Evolutionary conservation across 2,329 filamentous ascomycete species (phyloP), one percentile per base, ranked within the genome.

Genomic region (Podosphaera xanthii): DNA sequence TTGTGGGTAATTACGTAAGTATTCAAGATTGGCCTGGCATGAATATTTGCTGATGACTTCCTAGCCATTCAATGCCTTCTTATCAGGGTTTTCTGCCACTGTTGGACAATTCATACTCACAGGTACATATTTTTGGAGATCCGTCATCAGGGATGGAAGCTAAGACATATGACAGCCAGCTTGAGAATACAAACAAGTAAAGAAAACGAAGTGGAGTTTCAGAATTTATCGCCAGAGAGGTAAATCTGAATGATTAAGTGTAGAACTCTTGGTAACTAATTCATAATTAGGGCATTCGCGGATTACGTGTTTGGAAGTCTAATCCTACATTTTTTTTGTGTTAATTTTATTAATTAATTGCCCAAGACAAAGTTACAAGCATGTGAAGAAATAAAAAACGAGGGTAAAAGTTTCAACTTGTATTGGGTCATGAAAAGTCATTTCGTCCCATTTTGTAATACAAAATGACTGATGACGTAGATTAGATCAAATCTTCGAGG

Each of bases 21-120:
- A 55, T 55, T n/a, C 34, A 22, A 36, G 31, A 33, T 8, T 40
- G 9, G 31, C 22, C 12, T 22, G 22, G 2, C 7, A 31, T 10
- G 40, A 3, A 34, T 14, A 46, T 52, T n/a, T 57, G 59, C 60
- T 65, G 49, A 64, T 58, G 31, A 49, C 22, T 54, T n/a, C 64
- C 55, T 68, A 97, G 91, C 92, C 92, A 8, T 98, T 98, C 78
- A 98, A 98, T 71, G 92, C 94, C 64, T 98, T 98, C 76, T 81
- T 98, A 38, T 87, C 90, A 38, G 94, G 92, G 55, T 98, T 98
- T 76, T 83, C 82, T 62, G 88, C 91, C 14, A 92, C 91, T 0
- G 91, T 98, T 63, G 92, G 92, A 62, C 92, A 98, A 71, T 98
- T 98, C 71, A 92, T 98, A 63, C 81, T 98, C 65, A 96, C 92